A percentile compares a stretch with the other conserved stretches of the same genome.
Evolutionary conservation across 805 yeast genomes (phyloP).

Genomic region (Candida ortonii): DNA sequence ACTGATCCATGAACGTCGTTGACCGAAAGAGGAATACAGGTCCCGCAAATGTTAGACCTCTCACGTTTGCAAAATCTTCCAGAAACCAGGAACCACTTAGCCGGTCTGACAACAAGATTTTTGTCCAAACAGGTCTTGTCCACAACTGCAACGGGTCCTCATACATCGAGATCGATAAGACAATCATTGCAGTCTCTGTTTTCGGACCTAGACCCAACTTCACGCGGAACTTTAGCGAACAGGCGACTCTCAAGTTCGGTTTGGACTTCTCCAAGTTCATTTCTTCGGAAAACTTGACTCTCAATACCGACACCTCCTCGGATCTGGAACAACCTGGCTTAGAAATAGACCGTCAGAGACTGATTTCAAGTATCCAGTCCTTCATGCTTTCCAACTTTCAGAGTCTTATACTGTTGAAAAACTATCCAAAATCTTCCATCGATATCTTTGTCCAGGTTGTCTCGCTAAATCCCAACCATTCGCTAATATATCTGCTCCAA

Average conservation of each 20-base stretch:
- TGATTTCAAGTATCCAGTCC: constrained; percentile 36
- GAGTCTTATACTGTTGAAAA: constrained; percentile 50
- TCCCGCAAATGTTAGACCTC: constrained; percentile 62
- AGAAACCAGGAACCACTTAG: constrained; percentile 14
- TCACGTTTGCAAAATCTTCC: constrained; percentile 36
- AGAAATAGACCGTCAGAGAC: constrained; percentile 14
- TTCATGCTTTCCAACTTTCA: constrained; percentile 35
- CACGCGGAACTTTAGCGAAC: constrained; percentile 31
- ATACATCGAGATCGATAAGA: constrained; percentile 64
- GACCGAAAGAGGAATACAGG: constrained; percentile 90
- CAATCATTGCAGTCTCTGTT: constrained; percentile 64
- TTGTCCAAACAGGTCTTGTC: constrained; percentile 60
- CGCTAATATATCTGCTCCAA: constrained; percentile 38
- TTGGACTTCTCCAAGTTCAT: constrained; percentile 47
- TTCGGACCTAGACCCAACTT: constrained; percentile 84
- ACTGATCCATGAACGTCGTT: constrained; percentile 41
- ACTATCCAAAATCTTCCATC: constrained; percentile 88
- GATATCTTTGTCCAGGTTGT: constrained; percentile 72
- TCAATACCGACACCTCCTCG: constrained; percentile 36
- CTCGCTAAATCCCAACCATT: constrained; percentile 37
- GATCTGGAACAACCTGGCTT: constrained; percentile 37
- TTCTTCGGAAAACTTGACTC: constrained; percentile 17
- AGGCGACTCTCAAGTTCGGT: constrained; percentile 27
- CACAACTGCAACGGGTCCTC: constrained; percentile 81
- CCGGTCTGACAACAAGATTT: constrained; percentile 33